Evolutionary conservation across 257 asterid species (phyloP), one percentile per base, ranked within the genome.

Genomic region (Plectranthus barbatus): DNA sequence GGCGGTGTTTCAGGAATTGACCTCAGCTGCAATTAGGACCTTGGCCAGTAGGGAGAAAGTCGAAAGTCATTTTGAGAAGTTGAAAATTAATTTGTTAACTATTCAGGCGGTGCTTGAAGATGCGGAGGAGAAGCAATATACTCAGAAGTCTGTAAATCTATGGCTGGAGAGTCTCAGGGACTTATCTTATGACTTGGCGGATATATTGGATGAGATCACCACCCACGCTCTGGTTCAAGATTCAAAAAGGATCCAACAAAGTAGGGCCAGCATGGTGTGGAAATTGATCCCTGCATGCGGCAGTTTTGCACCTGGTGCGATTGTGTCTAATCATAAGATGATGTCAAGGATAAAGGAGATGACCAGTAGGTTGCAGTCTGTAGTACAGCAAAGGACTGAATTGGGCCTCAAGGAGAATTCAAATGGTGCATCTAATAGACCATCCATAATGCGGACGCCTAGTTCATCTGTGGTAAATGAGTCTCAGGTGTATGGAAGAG

Each of bases 101-200:
- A 78, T 86, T 53, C 65, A 60, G 18, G 81, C 78, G 0, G 85
- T 82, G 71, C 82, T 83, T 5, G 78, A 41, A 36, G 87, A 86
- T 69, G 95, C 95, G 4, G 88, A 83, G 77, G 87, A 78, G 26
- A 86, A 80, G 83, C 91, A 84, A 46, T 68, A 79, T 26, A 68
- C 72, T 0, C 81, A 79, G 11, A 31, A 13, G 10, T 1, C 79
- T 7, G 79, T 77, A 18, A 78, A 78, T 53, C 10, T 41, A 21
- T 86, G 95, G 95, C 77, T 84, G 72, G 86, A 78, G 71, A 49
- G 7, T 23, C 83, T 86, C 23, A 63, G 80, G 72, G 84, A 81
- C 54, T 46, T 81, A 79, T 78, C 86, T 40, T 86, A 79, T 61
- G 95, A 86, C 70, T 80, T 86, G 72, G 91, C 81, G 62, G 95